Evolutionary conservation across 1,284 basidiomycete genomes (phyloP).

Genomic region (Bondarzewia mesenterica): DNA sequence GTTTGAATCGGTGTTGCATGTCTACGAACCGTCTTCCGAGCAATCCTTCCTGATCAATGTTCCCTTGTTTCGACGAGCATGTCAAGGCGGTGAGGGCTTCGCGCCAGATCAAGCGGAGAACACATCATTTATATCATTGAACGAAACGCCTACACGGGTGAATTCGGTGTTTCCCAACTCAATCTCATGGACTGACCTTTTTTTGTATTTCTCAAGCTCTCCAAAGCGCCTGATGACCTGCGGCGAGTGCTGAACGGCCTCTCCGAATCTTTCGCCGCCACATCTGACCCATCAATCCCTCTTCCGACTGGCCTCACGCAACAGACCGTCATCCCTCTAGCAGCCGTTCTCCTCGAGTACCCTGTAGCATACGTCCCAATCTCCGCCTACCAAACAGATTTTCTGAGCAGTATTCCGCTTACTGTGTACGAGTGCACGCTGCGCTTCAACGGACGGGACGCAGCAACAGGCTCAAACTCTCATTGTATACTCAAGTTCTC

Average conservation of each 20-base stretch:
- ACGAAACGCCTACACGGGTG: neutral
- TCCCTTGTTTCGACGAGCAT: conserved; percentile 12
- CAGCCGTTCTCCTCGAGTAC: conserved; percentile 49
- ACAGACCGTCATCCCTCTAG: conserved; percentile 33
- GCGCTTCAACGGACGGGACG: neutral
- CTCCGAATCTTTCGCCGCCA: neutral
- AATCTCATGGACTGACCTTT: neutral
- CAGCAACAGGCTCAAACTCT: neutral
- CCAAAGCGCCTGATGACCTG: neutral
- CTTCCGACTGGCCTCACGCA: conserved; percentile 7
- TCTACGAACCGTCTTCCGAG: conserved; percentile 30
- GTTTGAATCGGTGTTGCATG: conserved; percentile 29
- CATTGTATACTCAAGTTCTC: conserved; percentile 34
- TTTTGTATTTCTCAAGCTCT: neutral
- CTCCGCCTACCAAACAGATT: conserved; percentile 22
- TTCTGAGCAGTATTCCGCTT: conserved; percentile 21
- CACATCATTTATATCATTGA: neutral
- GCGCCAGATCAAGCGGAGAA: neutral
- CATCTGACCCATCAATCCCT: conserved; percentile 3
- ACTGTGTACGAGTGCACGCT: neutral
- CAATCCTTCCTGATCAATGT: conserved; percentile 42
- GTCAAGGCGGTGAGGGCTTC: neutral
- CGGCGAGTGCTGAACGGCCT: neutral
- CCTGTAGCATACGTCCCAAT: conserved; percentile 46
- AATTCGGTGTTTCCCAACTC: neutral